phyloP scores from a whole-genome alignment of 306 rosid species.

The Arachis stenosperma region DNA sequence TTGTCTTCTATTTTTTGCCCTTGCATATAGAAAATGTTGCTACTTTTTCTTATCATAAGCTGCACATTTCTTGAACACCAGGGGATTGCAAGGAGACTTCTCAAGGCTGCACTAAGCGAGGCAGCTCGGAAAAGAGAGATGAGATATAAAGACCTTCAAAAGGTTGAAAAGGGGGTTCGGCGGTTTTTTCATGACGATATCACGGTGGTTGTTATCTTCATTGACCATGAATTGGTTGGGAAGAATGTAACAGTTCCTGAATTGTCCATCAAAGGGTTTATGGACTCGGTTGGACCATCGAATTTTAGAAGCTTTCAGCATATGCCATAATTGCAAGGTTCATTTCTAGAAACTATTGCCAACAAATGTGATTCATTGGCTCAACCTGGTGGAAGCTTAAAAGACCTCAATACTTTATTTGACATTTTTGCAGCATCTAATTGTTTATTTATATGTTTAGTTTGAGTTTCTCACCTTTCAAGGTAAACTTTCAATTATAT shows the following conservation, averaged over 20 bases:
- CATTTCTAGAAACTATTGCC: conserved; percentile 40
- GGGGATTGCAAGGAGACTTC: conserved; percentile 82
- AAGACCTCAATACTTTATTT: conserved; percentile 39
- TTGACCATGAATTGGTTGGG: conserved; percentile 66
- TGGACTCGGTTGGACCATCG: conserved; percentile 72
- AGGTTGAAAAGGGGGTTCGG: conserved; percentile 66
- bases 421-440: conserved; percentile 61
- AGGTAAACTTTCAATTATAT: conserved; percentile 27
- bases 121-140: conserved; percentile 74
- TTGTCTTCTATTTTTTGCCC: neutral
- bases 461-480: conserved; percentile 34
- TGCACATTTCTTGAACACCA: conserved; percentile 38
- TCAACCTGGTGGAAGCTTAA: conserved; percentile 44
- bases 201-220: conserved; percentile 72
- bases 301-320: conserved; percentile 56
- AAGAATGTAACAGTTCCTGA: conserved; percentile 58
- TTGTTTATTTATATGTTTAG: conserved; percentile 51
- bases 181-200: conserved; percentile 84
- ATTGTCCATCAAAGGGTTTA: conserved; percentile 72
- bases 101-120: conserved; percentile 64
- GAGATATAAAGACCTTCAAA: conserved; percentile 77
- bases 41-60: neutral
- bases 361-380: conserved; percentile 45
- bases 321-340: conserved; percentile 47
- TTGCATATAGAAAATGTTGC: neutral